Base-by-base conservation (phyloP, 208 protist genomes). In the Spironucleus salmonicida region DNA sequence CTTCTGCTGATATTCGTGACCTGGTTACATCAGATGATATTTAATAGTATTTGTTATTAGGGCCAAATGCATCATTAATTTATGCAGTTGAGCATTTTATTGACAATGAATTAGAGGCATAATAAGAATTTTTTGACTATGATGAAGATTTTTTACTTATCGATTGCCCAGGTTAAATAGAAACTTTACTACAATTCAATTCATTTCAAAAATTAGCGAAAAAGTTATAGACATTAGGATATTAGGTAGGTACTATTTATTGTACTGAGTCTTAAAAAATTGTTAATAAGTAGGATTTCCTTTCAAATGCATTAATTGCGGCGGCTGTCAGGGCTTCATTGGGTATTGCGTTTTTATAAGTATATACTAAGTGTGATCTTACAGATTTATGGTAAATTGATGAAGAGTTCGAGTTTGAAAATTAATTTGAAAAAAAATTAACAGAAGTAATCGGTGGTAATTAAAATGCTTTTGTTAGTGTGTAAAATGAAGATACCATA, bases 91-190 rank as follows among this genome's bases (percentile, higher is more conserved):
- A 82, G 34, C 75, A 82, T 76, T 32, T 80, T 64, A 13, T 9
- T 1, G 1, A 59, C 58, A 15, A 79, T 0, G 9, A 53, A n/a
- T 34, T 75, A 0, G 1, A 59, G 75, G 13, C 79, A 0, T 9
- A 53, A n/a, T 34, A 80, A 26, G 23, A 82, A 41, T 34, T 78
- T 27, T 7, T 29, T 0, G 80, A 75, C 19, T 82, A 61, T 58
- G 34, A 78, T 4, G 78, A 82, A 38, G 75, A 82, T 40, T 83
- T 79, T 30, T 79, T 83, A 29, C 42, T 83, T 35, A 74, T 83
- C 39, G 80, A 83, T 78, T 81, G 62, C 41, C 78, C 80, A 15
- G 80, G 80, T 32, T 79, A 83, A 61, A 79, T 82, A 62, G 80
- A 83, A 61, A 1, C 80, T 1, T 74, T 53, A 40, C 19, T 45